Evolutionary conservation across 768 basidiomycete genomes (phyloP).

Genomic region (Tricholoma saponaceum): DNA sequence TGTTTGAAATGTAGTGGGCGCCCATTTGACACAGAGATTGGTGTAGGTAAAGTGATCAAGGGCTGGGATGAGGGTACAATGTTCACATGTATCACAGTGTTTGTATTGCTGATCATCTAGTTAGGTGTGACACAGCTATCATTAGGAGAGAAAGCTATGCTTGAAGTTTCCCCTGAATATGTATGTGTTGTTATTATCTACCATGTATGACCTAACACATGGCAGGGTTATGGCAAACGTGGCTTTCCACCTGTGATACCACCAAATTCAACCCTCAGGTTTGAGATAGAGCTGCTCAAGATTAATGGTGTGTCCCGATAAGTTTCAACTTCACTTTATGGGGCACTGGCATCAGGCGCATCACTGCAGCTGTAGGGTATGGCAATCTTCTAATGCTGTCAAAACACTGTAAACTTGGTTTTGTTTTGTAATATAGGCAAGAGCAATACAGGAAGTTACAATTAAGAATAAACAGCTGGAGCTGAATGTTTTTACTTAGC

Average conservation of each 20-base stretch:
- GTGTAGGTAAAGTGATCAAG: conserved; percentile 78
- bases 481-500: too few relatives aligned
- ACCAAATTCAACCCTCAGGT: conserved; percentile 64
- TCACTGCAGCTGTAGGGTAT: too few relatives aligned
- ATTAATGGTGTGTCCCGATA: conserved; percentile 40
- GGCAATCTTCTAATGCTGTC: too few relatives aligned
- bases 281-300: conserved; percentile 79
- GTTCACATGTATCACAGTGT: background rate
- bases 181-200: conserved; percentile 39
- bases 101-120: conserved; percentile 13
- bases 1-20: conserved; percentile 33
- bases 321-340: too few relatives aligned
- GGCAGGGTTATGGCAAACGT: conserved; percentile 67
- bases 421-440: too few relatives aligned
- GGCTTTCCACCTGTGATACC: conserved; percentile 83
- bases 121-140: conserved; percentile 76
- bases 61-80: conserved; percentile 86
- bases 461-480: too few relatives aligned
- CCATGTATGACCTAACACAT: conserved; percentile 2
- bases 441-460: too few relatives aligned
- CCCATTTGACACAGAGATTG: conserved; percentile 70
- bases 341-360: too few relatives aligned
- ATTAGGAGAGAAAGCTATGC: conserved; percentile 64
- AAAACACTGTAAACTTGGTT: too few relatives aligned
- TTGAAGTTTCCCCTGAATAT: conserved; percentile 71